Evolutionary conservation across 1,284 basidiomycete species (phyloP), one percentile per base, ranked within the genome.

Genomic region (Microbotryum silenes-acaulis): DNA sequence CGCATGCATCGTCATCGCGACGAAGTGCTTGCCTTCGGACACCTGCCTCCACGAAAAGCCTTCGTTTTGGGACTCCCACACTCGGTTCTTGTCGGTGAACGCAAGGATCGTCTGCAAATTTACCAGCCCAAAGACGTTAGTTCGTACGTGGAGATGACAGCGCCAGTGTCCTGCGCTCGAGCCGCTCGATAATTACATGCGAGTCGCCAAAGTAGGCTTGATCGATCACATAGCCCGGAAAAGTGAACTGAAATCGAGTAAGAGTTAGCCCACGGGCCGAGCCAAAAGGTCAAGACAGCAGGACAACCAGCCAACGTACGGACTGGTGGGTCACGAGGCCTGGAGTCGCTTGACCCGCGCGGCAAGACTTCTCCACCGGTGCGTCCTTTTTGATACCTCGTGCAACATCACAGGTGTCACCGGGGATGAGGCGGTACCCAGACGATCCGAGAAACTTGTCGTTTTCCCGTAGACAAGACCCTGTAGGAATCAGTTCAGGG

Each of bases 61-160:
- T 75, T 98, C 93, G 74, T 93, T 97, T 72, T 82, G 83, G 1
- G 91, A 96, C 78, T 96, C 91, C 88, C 89, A 97, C 59, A 97
- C 81, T 0, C 82, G 81, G 63, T 85, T 79, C 71, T 97, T 89
- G 2, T 75, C 74, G 4, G 96, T 80, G 31, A 90, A 87, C 37
- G 90, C 84, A 25, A 98, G 82, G 57, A 97, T 83, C 1, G 91
- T 92, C 59, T 79, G 81, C 0, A 85, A 86, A 56, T 73, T 67
- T 75, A 25, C 37, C 16, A 58, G 59, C 18, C 6, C 44, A 31
- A 59, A 44, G 29, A 9, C 47, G 42, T 62, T 21, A 31, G 42
- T 10, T 16, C 49, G 18, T 53, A 8, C 47, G 3, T 8, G 27
- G 27, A 14, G 25, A 49, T 23, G 21, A 50, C 8, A 42, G 37